phyloP scores from a whole-genome alignment of 805 yeast species.

The Wickerhamiella azymoides region DNA sequence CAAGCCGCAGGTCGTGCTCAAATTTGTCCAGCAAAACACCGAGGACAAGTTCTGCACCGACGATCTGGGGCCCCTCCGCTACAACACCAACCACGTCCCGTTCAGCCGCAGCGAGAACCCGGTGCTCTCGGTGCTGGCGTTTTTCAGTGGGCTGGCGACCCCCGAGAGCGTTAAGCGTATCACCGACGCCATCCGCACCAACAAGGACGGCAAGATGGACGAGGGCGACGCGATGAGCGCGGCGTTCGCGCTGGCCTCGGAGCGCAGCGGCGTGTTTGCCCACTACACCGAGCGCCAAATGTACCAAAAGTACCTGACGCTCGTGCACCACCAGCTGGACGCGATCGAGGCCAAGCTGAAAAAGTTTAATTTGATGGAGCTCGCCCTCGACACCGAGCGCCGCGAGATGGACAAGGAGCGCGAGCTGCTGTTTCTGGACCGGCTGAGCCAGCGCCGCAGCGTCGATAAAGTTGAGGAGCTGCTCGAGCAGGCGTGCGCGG shows the following conservation, averaged over 20 bases:
- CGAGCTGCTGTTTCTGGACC: constrained; percentile 45
- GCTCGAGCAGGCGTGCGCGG: constrained; percentile 33
- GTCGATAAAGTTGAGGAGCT: constrained; percentile 40
- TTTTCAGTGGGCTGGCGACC: constrained; percentile 72
- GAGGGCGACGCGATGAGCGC: constrained; percentile 33
- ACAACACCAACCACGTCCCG: constrained; percentile 64
- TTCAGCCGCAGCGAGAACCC: constrained; percentile 83
- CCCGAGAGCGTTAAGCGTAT: constrained; percentile 77
- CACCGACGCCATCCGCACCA: constrained; percentile 34
- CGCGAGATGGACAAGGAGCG: constrained; percentile 30
- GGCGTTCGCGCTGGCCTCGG: constrained; percentile 48
- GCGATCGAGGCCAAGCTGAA: constrained; percentile 63
- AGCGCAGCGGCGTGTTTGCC: constrained; percentile 18
- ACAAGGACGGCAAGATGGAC: constrained; percentile 16
- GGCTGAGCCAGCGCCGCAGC: constrained; percentile 51
- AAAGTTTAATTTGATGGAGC: constrained; percentile 55
- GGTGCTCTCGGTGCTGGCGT: constrained; percentile 81
- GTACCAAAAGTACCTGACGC: constrained; percentile 42
- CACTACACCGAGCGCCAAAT: constrained; percentile 29
- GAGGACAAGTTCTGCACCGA: constrained; percentile 56
- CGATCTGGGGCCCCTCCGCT: constrained; percentile 61
- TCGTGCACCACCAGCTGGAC: constrained; percentile 55
- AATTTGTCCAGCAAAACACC: constrained; percentile 59
- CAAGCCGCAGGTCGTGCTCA: constrained; percentile 64
- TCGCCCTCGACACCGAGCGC: constrained; percentile 31